Conservation (phyloP, 2,329 filamentous ascomycete species). For the Rutstroemia sp. region DNA sequence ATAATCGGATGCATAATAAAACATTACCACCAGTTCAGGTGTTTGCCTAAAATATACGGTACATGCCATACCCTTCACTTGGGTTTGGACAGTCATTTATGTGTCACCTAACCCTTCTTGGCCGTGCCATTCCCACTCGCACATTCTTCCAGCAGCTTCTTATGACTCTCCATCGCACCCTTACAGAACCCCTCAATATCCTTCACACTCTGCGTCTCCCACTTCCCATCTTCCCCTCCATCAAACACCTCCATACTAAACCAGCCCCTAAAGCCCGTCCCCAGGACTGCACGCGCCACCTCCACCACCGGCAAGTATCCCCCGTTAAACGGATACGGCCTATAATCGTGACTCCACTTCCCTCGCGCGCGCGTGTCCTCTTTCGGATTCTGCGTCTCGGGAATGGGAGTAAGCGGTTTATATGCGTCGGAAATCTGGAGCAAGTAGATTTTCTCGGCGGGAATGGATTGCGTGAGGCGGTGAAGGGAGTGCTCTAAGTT, state of each 20-base stretch:
- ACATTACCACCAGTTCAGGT: too few relatives aligned
- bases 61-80: not conserved
- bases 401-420: slow-evolving; percentile 48
- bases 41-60: too few relatives aligned
- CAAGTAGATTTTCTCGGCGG: slow-evolving; percentile 64
- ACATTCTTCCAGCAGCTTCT: slow-evolving; percentile 28
- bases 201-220: slow-evolving; percentile 39
- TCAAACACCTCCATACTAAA: slow-evolving; percentile 68
- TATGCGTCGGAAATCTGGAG: slow-evolving; percentile 73
- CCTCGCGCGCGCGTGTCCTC: slow-evolving; percentile 52
- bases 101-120: not conserved
- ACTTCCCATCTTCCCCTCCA: slow-evolving; percentile 38
- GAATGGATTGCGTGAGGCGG: slow-evolving; percentile 49
- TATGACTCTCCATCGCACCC: slow-evolving; percentile 37
- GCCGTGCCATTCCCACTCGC: not conserved
- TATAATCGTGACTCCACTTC: slow-evolving; percentile 64
- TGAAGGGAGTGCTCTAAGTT: slow-evolving; percentile 47
- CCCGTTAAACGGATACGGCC: slow-evolving; percentile 61
- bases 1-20: too few relatives aligned
- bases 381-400: slow-evolving; percentile 30
- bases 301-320: slow-evolving; percentile 62
- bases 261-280: slow-evolving; percentile 57
- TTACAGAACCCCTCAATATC: slow-evolving; percentile 40
- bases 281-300: slow-evolving; percentile 57
- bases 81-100: not conserved